phyloP scores from a whole-genome alignment of 2,329 filamentous ascomycete species.

The Epichloe hybrida region DNA sequence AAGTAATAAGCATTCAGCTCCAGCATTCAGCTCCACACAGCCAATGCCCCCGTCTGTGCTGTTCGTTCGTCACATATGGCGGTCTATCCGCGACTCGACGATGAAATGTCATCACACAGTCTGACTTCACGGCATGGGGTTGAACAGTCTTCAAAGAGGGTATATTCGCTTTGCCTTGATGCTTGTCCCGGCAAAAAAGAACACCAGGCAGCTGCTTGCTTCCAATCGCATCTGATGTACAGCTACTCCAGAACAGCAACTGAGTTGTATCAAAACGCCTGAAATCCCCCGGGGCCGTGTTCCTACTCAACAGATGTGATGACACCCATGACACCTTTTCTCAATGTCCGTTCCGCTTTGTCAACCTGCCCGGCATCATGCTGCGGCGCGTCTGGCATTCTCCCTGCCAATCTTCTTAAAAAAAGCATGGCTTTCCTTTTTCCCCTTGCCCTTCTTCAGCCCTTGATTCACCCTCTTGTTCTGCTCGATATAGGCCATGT shows the following conservation, averaged over 20 bases:
- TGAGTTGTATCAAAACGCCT: background rate
- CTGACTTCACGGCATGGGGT: background rate
- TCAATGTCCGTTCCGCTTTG: background rate
- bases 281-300: background rate
- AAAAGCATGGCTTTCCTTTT: constrained; percentile 26
- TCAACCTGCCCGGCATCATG: constrained; percentile 9
- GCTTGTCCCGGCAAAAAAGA: background rate
- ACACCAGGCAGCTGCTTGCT: background rate
- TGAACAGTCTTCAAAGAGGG: background rate
- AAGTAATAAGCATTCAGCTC: no score
- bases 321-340: background rate
- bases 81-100: no score
- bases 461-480: constrained; percentile 53
- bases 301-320: background rate
- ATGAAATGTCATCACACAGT: no score
- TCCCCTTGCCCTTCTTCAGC: constrained; percentile 23
- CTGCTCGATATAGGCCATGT: constrained; percentile 92
- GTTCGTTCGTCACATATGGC: no score
- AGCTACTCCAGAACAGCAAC: background rate
- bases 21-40: no score
- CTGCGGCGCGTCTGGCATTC: constrained; percentile 24
- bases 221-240: background rate
- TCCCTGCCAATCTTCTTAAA: constrained; percentile 31
- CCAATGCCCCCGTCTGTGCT: no score
- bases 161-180: background rate